Evolutionary conservation across 2,329 filamentous ascomycete genomes (phyloP).

Genomic region (Pseudofabraea citricarpa): DNA sequence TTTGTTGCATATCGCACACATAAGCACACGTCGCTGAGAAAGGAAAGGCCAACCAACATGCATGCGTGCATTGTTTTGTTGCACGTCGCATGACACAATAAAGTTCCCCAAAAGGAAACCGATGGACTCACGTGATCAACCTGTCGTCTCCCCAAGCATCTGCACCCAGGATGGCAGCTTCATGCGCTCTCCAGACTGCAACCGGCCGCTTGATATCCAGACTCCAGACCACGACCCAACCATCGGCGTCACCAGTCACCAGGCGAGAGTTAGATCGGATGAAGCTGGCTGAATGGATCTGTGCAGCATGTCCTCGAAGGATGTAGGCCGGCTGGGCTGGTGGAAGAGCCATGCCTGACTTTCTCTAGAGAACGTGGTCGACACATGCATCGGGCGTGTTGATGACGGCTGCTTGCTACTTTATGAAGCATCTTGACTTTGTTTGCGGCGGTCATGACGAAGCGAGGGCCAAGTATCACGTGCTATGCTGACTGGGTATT

Average conservation of each 20-base stretch:
- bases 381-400: neutral
- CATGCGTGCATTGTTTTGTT: too few relatives aligned
- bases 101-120: too few relatives aligned
- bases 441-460: too few relatives aligned
- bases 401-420: too few relatives aligned
- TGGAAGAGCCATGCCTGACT: slow-evolving; percentile 18
- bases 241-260: slow-evolving; percentile 82
- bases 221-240: slow-evolving; percentile 84
- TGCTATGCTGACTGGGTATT: too few relatives aligned
- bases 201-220: slow-evolving; percentile 73
- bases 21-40: slow-evolving; percentile 3
- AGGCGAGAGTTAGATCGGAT: slow-evolving; percentile 70
- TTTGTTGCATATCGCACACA: too few relatives aligned
- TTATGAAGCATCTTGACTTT: too few relatives aligned
- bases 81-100: too few relatives aligned
- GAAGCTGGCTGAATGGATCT: slow-evolving; percentile 75
- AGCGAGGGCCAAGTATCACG: too few relatives aligned
- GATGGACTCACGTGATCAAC: slow-evolving; percentile 79
- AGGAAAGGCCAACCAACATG: slow-evolving; percentile 8
- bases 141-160: slow-evolving; percentile 66
- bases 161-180: slow-evolving; percentile 70
- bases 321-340: slow-evolving; percentile 44
- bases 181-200: slow-evolving; percentile 84
- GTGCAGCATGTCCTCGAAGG: slow-evolving; percentile 77
- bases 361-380: neutral